phyloP scores from a whole-genome alignment of 805 yeast species.

The Pichia pseudocactophila region DNA sequence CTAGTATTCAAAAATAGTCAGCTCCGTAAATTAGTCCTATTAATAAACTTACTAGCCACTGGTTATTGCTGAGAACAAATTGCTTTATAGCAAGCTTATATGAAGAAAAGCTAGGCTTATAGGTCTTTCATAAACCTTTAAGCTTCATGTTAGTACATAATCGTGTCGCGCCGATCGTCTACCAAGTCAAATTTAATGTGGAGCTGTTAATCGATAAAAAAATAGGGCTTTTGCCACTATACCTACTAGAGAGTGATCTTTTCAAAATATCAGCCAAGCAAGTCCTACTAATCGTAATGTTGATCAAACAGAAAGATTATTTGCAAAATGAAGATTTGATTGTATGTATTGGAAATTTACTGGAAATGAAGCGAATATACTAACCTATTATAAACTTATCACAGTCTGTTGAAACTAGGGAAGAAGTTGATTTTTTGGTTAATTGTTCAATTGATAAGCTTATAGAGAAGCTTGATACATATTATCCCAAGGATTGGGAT shows the following conservation, averaged over 20 bases:
- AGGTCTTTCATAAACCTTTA: no score
- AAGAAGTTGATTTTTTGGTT: constrained; percentile 13
- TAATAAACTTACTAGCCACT: no score
- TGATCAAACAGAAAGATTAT: neutral
- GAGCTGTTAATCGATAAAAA: no score
- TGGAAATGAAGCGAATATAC: neutral
- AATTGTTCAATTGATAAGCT: constrained; percentile 17
- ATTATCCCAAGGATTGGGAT: constrained; percentile 23
- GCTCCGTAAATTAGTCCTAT: no score
- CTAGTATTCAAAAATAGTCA: no score
- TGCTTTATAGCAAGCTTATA: no score
- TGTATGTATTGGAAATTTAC: neutral
- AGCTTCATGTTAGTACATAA: no score
- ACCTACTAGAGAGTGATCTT: no score
- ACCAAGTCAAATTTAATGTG: no score
- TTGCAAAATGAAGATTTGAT: neutral
- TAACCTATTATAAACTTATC: constrained; percentile 4
- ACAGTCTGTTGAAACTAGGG: constrained; percentile 15
- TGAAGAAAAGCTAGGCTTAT: no score
- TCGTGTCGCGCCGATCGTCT: no score
- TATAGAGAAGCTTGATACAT: constrained; percentile 11
- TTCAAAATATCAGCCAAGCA: neutral
- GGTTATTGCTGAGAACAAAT: no score
- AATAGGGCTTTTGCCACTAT: neutral
- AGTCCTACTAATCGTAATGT: neutral